Evolutionary conservation across 768 basidiomycete species (phyloP), one percentile per base, ranked within the genome.

Genomic region (Steccherinum ochraceum): DNA sequence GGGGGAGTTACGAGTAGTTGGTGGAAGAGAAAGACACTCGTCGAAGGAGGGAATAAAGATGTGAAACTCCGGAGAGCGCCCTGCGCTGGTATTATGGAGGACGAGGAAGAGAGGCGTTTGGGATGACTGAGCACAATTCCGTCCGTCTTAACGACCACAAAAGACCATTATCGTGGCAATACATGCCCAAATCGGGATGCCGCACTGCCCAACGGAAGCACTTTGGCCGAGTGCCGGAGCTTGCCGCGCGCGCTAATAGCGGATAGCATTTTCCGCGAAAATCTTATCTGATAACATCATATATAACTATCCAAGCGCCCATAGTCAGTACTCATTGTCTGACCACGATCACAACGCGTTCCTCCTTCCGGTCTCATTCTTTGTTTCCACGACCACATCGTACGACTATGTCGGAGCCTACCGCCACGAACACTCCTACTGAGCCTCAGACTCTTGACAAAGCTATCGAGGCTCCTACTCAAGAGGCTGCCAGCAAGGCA

Each of bases 1-100:
- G 26, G 46, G 13, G 5, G 48, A n/a, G n/a, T n/a, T n/a, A n/a
- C 16, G 45, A 23, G 46, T 50, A 40, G 46, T 40, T 13, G 40
- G 21, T 18, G n/a, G 24, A 47, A 41, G 49, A 39, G 16, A 18
- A 13, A 51, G 43, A 35, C 7, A 35, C 16, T 35, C 30, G 30
- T 35, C 7, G 30, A 35, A 35, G 30, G 30, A 35, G 30, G 30
- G 30, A 35, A 35, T 35, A 35, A 35, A 16, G 7, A 35, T 7
- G 30, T 35, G 30, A 35, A 35, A 7, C 30, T 35, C 30, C 30
- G 30, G 30, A 35, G 16, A 7, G 30, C 30, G 30, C 30, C n/a
- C 30, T 35, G 30, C 30, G 30, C 30, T 35, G 16, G 7, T 35
- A 35, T 7, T 7, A 35, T 35, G 30, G 16, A 7, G n/a, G n/a